These are phyloP conservation scores for Avena insularis DNA, from an alignment of 176 grass and related monocot species.

Conservation along the genomic window DNA sequence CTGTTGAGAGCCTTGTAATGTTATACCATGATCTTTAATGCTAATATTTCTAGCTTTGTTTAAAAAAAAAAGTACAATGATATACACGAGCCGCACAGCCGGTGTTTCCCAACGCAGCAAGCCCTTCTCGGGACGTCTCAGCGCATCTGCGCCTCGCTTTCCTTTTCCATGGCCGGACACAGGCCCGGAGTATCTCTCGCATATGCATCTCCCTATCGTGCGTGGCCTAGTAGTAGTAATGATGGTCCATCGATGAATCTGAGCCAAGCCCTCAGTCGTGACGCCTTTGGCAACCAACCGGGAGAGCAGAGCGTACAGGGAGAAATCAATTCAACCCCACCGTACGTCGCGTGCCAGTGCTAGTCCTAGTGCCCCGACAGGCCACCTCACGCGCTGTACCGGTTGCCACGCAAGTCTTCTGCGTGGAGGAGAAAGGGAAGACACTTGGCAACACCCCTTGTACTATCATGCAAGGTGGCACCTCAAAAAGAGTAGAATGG, in stretches of 20 bases:
- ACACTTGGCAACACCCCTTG: background rate
- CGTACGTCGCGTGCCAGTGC: background rate
- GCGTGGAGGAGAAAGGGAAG: background rate
- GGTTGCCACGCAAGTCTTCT: background rate
- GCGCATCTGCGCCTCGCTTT: background rate
- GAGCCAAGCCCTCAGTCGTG: background rate
- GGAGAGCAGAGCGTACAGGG: background rate
- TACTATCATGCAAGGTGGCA: background rate
- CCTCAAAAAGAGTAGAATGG: background rate
- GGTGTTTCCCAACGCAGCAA: no score
- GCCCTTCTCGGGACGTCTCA: background rate
- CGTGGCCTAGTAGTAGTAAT: background rate
- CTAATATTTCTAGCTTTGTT: no score
- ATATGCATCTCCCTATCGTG: background rate
- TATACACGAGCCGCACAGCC: background rate
- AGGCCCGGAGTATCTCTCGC: background rate
- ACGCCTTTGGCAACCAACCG: background rate
- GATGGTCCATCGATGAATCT: background rate
- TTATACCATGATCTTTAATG: no score
- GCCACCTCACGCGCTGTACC: constrained; percentile 7
- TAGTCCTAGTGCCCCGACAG: background rate
- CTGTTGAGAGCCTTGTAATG: no score
- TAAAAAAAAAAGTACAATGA: no score
- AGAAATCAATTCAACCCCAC: background rate
- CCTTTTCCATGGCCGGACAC: background rate